Evolutionary conservation across 208 protist genomes (phyloP).

Genomic region (Phytomonas sp.): DNA sequence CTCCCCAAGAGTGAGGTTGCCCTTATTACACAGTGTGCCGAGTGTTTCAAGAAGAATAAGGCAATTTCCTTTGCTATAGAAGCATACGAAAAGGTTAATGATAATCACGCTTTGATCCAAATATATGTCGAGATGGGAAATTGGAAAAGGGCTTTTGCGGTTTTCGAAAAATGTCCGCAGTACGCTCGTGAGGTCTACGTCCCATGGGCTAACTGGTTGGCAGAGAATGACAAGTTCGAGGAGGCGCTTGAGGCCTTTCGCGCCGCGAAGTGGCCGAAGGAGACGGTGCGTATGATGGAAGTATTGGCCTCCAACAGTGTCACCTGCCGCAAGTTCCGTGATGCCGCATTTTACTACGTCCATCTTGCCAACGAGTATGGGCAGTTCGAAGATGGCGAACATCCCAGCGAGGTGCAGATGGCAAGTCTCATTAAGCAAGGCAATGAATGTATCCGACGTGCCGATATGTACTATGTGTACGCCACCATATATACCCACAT

Average conservation of each 20-base stretch:
- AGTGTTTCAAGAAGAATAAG: slow-evolving; percentile 79
- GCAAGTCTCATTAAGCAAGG: slow-evolving; percentile 64
- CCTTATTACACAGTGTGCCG: slow-evolving; percentile 76
- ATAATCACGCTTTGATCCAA: slow-evolving; percentile 78
- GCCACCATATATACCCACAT: slow-evolving; percentile 75
- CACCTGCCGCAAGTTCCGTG: slow-evolving; percentile 80
- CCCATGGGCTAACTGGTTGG: slow-evolving; percentile 95
- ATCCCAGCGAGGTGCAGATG: slow-evolving; percentile 37
- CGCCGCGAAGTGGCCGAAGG: slow-evolving; percentile 79
- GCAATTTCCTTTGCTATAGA: slow-evolving; percentile 80
- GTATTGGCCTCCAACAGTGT: slow-evolving; percentile 91
- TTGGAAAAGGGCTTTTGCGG: slow-evolving; percentile 88
- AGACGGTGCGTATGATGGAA: slow-evolving; percentile 90
- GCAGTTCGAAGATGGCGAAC: slow-evolving; percentile 55
- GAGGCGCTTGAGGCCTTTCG: slow-evolving; percentile 92
- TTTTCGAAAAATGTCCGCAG: slow-evolving; percentile 77
- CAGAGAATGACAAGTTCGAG: slow-evolving; percentile 92
- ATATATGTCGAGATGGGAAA: slow-evolving; percentile 84
- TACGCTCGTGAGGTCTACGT: slow-evolving; percentile 90
- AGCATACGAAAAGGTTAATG: slow-evolving; percentile 86
- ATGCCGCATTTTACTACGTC: slow-evolving; percentile 90
- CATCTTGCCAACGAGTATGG: slow-evolving; percentile 82
- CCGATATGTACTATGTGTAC: slow-evolving; percentile 93
- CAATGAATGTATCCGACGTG: slow-evolving; percentile 66
- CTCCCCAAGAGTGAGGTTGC: slow-evolving; percentile 79